These are phyloP conservation scores for Podospora australis DNA, from an alignment of 495 filamentous ascomycete genomes.

Conservation along the genomic window DNA sequence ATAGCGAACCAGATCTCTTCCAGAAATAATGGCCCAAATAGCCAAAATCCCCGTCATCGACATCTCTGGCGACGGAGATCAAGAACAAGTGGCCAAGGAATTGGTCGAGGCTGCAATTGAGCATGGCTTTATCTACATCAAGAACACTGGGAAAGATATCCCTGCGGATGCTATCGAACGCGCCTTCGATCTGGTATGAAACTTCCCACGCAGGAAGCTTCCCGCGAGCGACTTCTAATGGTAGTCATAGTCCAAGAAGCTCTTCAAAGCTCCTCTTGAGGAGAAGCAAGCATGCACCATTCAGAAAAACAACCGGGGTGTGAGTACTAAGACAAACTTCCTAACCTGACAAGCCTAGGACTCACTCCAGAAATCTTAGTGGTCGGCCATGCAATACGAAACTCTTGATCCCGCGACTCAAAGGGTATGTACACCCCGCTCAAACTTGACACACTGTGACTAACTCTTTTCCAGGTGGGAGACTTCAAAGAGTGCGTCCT, in stretches of 20 bases:
- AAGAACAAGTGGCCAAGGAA: slow-evolving; percentile 54
- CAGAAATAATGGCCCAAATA: slow-evolving; percentile 39
- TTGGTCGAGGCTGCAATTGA: slow-evolving; percentile 74
- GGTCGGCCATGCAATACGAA: slow-evolving; percentile 83
- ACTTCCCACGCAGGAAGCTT: too few species aligned
- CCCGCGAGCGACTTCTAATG: too few species aligned
- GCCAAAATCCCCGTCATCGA: slow-evolving; percentile 76
- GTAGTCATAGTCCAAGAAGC: slow-evolving; percentile 65
- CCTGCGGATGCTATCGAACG: slow-evolving; percentile 56
- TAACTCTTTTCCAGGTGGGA: slow-evolving; percentile 51
- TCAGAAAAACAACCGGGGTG: slow-evolving; percentile 68
- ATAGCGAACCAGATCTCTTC: too few species aligned
- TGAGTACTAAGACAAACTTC: slow-evolving; percentile 3
- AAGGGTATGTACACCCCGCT: slow-evolving; percentile 44
- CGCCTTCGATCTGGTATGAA: slow-evolving; percentile 66
- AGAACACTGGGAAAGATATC: slow-evolving; percentile 60
- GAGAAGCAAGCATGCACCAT: slow-evolving; percentile 74
- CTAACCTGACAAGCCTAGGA: not conserved
- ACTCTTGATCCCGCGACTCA: slow-evolving; percentile 80
- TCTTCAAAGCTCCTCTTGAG: slow-evolving; percentile 64
- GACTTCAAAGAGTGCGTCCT: slow-evolving; percentile 82
- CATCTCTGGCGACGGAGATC: slow-evolving; percentile 52
- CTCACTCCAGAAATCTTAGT: slow-evolving; percentile 28
- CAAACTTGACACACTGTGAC: not conserved
- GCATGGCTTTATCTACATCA: slow-evolving; percentile 87